Evolutionary conservation across 2,329 filamentous ascomycete genomes (phyloP).

Genomic region (Emericellopsis atlantica): DNA sequence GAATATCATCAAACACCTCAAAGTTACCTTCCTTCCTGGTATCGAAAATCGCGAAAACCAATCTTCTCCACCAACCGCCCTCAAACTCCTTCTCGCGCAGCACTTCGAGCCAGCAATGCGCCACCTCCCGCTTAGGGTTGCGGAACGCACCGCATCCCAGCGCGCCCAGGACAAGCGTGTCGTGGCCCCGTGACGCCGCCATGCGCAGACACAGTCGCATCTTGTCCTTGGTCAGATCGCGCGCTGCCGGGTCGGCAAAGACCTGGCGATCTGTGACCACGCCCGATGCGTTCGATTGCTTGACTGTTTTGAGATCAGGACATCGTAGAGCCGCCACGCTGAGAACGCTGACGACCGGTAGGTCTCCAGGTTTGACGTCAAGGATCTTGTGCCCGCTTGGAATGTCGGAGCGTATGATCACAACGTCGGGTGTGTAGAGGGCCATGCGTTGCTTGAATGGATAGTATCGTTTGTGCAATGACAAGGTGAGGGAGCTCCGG

Average conservation of each 20-base stretch:
- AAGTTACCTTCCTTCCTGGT: slow-evolving; percentile 32
- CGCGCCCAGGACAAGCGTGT: slow-evolving; percentile 52
- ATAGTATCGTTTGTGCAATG: slow-evolving; percentile 35
- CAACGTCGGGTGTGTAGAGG: slow-evolving; percentile 47
- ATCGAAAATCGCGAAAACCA: slow-evolving; percentile 52
- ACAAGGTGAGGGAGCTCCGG: slow-evolving; percentile 39
- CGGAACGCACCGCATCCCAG: slow-evolving; percentile 56
- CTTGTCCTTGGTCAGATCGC: slow-evolving; percentile 46
- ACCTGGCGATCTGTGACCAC: slow-evolving; percentile 13
- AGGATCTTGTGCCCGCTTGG: slow-evolving; percentile 32
- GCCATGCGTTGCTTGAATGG: slow-evolving; percentile 35
- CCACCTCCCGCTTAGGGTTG: slow-evolving; percentile 52
- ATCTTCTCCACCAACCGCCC: slow-evolving; percentile 49
- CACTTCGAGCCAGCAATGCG: slow-evolving; percentile 48
- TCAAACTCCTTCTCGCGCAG: slow-evolving; percentile 46
- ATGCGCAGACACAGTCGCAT: slow-evolving; percentile 49
- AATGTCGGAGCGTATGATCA: slow-evolving; percentile 42
- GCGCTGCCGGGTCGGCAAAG: slow-evolving; percentile 28
- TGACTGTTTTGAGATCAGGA: slow-evolving; percentile 18
- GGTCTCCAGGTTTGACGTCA: slow-evolving; percentile 13
- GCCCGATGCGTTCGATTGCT: slow-evolving; percentile 3
- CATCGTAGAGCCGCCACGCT: slow-evolving; percentile 42
- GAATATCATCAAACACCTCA: slow-evolving; percentile 30
- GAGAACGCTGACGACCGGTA: slow-evolving; percentile 45
- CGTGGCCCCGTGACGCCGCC: slow-evolving; percentile 42